Evolutionary conservation across 208 protist genomes (phyloP).

Genomic region (Leishmania major): DNA sequence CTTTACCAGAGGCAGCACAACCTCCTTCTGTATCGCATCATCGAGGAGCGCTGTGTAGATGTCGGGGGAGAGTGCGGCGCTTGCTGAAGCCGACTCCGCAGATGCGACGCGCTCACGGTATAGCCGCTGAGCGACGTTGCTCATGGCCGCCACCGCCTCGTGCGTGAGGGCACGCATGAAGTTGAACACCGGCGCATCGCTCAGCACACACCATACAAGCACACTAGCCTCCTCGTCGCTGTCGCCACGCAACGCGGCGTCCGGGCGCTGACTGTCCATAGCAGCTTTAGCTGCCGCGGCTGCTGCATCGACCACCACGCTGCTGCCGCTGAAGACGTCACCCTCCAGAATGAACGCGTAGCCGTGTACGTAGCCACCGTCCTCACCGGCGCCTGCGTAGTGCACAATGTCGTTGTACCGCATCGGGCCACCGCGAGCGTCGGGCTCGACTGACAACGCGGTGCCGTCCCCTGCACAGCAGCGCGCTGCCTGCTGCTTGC

Average conservation of each 20-base stretch:
- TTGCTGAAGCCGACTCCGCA: neutral
- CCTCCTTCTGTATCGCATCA: constrained; percentile 22
- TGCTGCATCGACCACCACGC: neutral
- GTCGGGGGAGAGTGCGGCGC: neutral
- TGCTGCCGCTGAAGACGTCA: constrained; percentile 15
- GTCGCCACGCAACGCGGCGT: neutral
- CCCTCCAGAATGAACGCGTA: constrained; percentile 45
- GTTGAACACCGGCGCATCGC: constrained; percentile 51
- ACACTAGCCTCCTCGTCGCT: constrained; percentile 27
- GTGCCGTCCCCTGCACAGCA: constrained; percentile 13
- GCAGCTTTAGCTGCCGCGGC: neutral
- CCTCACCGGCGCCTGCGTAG: constrained; percentile 20
- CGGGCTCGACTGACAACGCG: constrained; percentile 2
- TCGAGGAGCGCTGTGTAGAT: constrained; percentile 20
- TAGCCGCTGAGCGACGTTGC: constrained; percentile 22
- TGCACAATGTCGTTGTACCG: constrained; percentile 31
- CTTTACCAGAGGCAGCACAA: constrained; percentile 29
- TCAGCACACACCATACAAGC: constrained; percentile 52
- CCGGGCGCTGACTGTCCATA: constrained; percentile 1
- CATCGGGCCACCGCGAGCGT: constrained; percentile 27
- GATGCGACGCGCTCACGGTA: constrained; percentile 9
- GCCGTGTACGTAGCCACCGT: constrained; percentile 52
- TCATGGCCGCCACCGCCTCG: constrained; percentile 40
- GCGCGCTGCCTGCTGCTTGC: constrained; percentile 25
- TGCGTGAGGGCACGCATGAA: constrained; percentile 54